Conservation (phyloP, 2,329 filamentous ascomycete species). For the Monilinia fructicola region DNA sequence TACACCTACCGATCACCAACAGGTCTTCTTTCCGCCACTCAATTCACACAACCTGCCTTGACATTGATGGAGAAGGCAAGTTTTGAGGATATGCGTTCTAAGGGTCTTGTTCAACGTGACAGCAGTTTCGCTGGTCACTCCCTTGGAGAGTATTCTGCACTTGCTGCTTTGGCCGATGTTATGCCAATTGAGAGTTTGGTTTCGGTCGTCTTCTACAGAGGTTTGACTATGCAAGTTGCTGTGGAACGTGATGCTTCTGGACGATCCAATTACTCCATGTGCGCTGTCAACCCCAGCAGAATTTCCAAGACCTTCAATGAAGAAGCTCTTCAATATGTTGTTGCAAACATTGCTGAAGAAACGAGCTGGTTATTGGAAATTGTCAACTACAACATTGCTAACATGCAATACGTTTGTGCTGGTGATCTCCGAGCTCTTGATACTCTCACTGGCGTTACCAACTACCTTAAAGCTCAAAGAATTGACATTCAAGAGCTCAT, state of each 20-base stretch:
- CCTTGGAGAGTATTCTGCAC: constrained; percentile 94
- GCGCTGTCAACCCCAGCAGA: constrained; percentile 95
- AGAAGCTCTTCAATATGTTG: constrained; percentile 92
- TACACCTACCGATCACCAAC: constrained; percentile 97
- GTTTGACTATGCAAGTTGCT: constrained; percentile 97
- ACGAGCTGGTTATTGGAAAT: constrained; percentile 97
- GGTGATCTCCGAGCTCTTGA: constrained; percentile 71
- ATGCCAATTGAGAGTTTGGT: constrained; percentile 99
- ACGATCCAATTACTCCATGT: constrained; percentile 98
- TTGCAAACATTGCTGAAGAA: constrained; percentile 90
- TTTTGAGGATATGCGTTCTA: constrained; percentile 98
- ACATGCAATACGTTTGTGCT: constrained; percentile 73
- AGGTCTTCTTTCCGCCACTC: constrained; percentile 90
- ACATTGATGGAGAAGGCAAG: constrained; percentile 99
- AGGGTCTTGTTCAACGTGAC: constrained; percentile 92
- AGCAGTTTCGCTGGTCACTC: constrained; percentile 98
- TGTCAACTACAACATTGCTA: constrained; percentile 86
- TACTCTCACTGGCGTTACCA: constrained; percentile 68
- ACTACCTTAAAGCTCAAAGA: constrained; percentile 95
- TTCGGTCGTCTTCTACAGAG: constrained; percentile 98
- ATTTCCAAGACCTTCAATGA: constrained; percentile 99
- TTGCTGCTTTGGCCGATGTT: constrained; percentile 93
- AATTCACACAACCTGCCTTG: constrained; percentile 96
- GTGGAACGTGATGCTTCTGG: constrained; percentile 93
- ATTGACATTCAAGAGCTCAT: constrained; percentile 95